Evolutionary conservation across 2,329 filamentous ascomycete species (phyloP).

Genomic region (Hyphodiscus sp.): DNA sequence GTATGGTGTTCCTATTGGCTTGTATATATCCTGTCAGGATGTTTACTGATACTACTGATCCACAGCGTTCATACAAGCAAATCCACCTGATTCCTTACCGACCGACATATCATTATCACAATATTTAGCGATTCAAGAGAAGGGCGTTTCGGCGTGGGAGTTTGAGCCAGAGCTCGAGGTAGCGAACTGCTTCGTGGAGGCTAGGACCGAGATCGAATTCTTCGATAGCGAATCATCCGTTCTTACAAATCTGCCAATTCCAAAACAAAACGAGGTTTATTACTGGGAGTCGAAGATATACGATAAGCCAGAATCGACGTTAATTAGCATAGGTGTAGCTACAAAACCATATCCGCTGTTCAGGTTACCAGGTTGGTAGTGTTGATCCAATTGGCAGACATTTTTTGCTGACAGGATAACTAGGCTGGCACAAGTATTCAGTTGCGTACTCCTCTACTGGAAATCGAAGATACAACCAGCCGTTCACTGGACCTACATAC

Average conservation of each 20-base stretch:
- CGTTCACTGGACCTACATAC: constrained; percentile 73
- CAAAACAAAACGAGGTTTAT: constrained; percentile 98
- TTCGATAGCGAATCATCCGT: constrained; percentile 98
- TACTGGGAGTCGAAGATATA: constrained; percentile 99
- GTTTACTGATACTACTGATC: constrained; percentile 2
- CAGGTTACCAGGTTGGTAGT: constrained; percentile 71
- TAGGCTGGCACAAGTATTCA: constrained; percentile 88
- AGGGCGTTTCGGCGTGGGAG: constrained; percentile 99
- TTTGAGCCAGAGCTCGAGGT: constrained; percentile 99
- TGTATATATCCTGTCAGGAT: neutral
- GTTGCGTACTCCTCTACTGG: constrained; percentile 87
- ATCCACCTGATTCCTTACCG: constrained; percentile 89
- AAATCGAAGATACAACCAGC: constrained; percentile 84
- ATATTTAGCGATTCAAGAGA: constrained; percentile 97
- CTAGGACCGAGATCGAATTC: constrained; percentile 94
- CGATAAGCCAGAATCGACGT: constrained; percentile 85
- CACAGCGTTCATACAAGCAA: constrained; percentile 84
- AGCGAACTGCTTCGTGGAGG: constrained; percentile 97
- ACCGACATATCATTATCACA: constrained; percentile 97
- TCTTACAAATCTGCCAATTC: constrained; percentile 72
- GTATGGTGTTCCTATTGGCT: constrained; percentile 41
- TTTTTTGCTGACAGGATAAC: constrained; percentile 6
- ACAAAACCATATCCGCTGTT: constrained; percentile 98
- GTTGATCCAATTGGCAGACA: neutral
- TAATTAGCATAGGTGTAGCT: constrained; percentile 86